Percentiles rank a stretch among this genome's conserved stretches.
phyloP scores from a whole-genome alignment of 2,329 filamentous ascomycete genomes.

The Ophiostoma pallidulum region DNA sequence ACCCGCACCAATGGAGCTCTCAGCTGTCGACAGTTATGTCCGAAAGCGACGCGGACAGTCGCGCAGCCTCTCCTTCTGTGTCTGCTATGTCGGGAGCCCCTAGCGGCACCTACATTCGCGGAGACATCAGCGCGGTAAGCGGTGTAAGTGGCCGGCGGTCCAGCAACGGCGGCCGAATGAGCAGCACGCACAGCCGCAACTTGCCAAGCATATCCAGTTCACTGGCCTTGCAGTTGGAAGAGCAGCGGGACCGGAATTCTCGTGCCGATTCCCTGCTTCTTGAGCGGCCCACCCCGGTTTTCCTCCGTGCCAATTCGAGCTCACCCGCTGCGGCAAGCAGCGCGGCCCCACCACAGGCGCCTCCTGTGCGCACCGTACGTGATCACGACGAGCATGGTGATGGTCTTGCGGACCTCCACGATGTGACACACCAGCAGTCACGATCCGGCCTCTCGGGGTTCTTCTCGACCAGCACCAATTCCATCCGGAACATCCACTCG shows the following conservation, averaged over 20 bases:
- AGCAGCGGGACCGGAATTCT: slow-evolving; percentile 21
- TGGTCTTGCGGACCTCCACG: slow-evolving; percentile 50
- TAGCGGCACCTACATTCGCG: slow-evolving; percentile 15
- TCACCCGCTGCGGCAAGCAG: slow-evolving; percentile 16
- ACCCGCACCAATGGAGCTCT: slow-evolving; percentile 52
- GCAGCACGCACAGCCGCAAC: slow-evolving; percentile 41
- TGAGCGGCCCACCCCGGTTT: slow-evolving; percentile 39
- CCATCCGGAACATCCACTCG: slow-evolving; percentile 44
- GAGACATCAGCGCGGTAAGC: slow-evolving; percentile 22
- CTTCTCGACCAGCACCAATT: slow-evolving; percentile 31
- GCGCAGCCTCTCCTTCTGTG: slow-evolving; percentile 37
- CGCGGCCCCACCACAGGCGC: slow-evolving; percentile 27
- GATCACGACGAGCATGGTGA: slow-evolving; percentile 57
- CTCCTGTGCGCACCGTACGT: slow-evolving; percentile 34
- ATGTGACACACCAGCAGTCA: slow-evolving; percentile 43
- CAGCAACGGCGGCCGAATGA: slow-evolving; percentile 39
- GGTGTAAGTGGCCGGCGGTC: slow-evolving; percentile 28
- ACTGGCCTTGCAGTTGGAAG: slow-evolving; percentile 35
- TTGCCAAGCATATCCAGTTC: slow-evolving; percentile 51
- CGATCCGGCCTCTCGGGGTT: slow-evolving; percentile 43
- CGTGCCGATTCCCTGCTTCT: slow-evolving; percentile 33
- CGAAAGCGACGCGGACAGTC: slow-evolving; percentile 47
- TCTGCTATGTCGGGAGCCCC: slow-evolving; percentile 34
- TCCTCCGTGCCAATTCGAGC: slow-evolving; percentile 21
- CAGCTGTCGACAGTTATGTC: slow-evolving; percentile 56